Evolutionary conservation across 2,329 filamentous ascomycete genomes (phyloP), one percentile per base, ranked within the genome.

Genomic region (Xylariomycetidae sp.): DNA sequence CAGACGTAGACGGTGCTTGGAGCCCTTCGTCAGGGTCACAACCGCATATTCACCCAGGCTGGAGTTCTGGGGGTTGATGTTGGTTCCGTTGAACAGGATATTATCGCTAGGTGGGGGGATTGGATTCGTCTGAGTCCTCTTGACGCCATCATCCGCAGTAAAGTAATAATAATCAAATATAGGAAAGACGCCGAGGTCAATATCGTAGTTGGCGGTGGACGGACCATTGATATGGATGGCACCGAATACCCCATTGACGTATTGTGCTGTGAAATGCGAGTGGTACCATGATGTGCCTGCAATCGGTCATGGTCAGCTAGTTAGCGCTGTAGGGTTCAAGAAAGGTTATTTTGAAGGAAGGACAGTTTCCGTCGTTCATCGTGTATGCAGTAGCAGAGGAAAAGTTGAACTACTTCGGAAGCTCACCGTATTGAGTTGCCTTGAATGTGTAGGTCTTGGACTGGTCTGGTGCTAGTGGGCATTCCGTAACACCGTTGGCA

Each of bases 131-230:
- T 29, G 45, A 31, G 19, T 25, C 23, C n/a, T 17, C 20, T 16
- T 11, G 20, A 25, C 23, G 20, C 32, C 33, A 14, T 27, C 40
- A 37, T 57, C 51, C 7, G 50, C 52, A 6, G 46, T 42, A 31
- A 48, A 42, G 33, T 67, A 63, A 51, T 69, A 71, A 65, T 68
- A 76, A 41, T 77, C 74, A 5, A 61, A 66, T 23, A 77, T 56
- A 5, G 65, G 61, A 3, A 70, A 55, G 3, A 59, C 45, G 13
- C 71, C 72, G 1, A 74, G 58, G 44, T 76, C 72, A 27, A 64
- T 55, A 37, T 76, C 71, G 46, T 70, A 72, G 40, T 42, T 33
- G 15, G 35, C 30, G 5, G 51, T 49, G 9, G 37, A 23, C 2
- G 64, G 64, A 1, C 64, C 64, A 27, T 66, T 44, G 31, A 67